Percentiles rank a stretch among this genome's conserved stretches.
These are phyloP conservation scores for Begonia masoniana DNA, from an alignment of 306 rosid species.

Conservation along the genomic window DNA sequence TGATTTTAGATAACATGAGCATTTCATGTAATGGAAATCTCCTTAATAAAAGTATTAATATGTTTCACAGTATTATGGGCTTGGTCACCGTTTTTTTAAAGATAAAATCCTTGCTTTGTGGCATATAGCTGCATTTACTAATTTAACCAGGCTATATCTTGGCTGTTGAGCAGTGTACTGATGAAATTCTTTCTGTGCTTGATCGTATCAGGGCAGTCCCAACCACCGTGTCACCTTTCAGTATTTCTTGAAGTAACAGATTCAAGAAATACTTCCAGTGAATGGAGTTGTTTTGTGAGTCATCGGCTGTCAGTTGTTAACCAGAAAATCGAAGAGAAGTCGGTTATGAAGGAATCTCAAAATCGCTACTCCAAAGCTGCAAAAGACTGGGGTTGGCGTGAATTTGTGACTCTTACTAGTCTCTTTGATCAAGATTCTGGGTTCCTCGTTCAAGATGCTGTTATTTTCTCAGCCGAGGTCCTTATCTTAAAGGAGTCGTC, in stretches of 20 bases:
- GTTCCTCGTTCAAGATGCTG: slow-evolving; percentile 90
- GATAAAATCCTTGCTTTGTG: background rate
- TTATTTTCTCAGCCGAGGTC: slow-evolving; percentile 95
- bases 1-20: slow-evolving; percentile 4
- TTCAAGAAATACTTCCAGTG: slow-evolving; percentile 88
- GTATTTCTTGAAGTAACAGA: slow-evolving; percentile 99
- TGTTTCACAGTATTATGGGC: background rate
- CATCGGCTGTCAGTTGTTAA: slow-evolving; percentile 93
- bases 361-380: slow-evolving; percentile 99
- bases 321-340: slow-evolving; percentile 85
- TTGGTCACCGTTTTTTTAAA: background rate
- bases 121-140: background rate
- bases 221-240: slow-evolving; percentile 99
- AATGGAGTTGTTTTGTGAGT: slow-evolving; percentile 99
- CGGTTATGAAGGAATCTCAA: slow-evolving; percentile 97
- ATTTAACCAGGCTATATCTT: background rate
- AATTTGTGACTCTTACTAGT: slow-evolving; percentile 98
- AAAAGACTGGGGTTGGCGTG: slow-evolving; percentile 99
- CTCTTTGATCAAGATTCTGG: slow-evolving; percentile 99
- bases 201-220: slow-evolving; percentile 97
- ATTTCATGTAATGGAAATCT: background rate
- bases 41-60: background rate
- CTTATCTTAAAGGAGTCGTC: slow-evolving; percentile 94
- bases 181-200: slow-evolving; percentile 27
- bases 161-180: slow-evolving; percentile 17